These are phyloP conservation scores for Penicillium egyptiacum DNA, from an alignment of 495 filamentous ascomycete species.

Conservation along the genomic window DNA sequence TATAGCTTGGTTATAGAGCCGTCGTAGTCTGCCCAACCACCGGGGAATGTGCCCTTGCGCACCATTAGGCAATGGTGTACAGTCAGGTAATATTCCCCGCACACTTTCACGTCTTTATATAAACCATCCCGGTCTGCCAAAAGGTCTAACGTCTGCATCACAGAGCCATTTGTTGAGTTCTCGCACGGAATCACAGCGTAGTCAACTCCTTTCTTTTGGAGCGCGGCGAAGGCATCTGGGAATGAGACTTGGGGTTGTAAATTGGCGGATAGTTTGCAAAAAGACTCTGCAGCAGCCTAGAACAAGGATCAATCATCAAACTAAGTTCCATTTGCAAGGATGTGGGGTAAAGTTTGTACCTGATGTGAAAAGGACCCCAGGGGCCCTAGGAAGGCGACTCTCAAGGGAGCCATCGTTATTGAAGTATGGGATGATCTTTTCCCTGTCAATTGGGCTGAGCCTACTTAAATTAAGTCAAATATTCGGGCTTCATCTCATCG, in stretches of 20 bases:
- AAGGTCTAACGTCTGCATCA: slow-evolving; percentile 83
- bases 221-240: slow-evolving; percentile 73
- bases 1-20: slow-evolving; percentile 58
- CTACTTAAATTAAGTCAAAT: neutral
- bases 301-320: slow-evolving; percentile 17
- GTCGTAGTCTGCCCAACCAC: slow-evolving; percentile 30
- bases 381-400: slow-evolving; percentile 83
- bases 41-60: slow-evolving; percentile 34
- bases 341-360: slow-evolving; percentile 47
- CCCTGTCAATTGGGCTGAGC: neutral
- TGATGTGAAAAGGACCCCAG: slow-evolving; percentile 87
- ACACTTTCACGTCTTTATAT: slow-evolving; percentile 68
- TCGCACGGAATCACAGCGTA: slow-evolving; percentile 93
- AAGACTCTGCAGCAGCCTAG: slow-evolving; percentile 68
- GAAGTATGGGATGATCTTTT: neutral
- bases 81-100: slow-evolving; percentile 76
- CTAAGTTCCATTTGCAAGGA: slow-evolving; percentile 4
- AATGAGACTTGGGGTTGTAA: slow-evolving; percentile 59
- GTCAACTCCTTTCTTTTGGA: slow-evolving; percentile 61
- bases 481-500: slow-evolving; percentile 3
- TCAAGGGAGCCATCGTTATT: slow-evolving; percentile 26
- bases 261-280: slow-evolving; percentile 49
- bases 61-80: slow-evolving; percentile 85
- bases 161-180: slow-evolving; percentile 91
- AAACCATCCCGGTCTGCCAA: slow-evolving; percentile 66